Conservation (phyloP, 768 basidiomycete species). For the Russula virescens region DNA sequence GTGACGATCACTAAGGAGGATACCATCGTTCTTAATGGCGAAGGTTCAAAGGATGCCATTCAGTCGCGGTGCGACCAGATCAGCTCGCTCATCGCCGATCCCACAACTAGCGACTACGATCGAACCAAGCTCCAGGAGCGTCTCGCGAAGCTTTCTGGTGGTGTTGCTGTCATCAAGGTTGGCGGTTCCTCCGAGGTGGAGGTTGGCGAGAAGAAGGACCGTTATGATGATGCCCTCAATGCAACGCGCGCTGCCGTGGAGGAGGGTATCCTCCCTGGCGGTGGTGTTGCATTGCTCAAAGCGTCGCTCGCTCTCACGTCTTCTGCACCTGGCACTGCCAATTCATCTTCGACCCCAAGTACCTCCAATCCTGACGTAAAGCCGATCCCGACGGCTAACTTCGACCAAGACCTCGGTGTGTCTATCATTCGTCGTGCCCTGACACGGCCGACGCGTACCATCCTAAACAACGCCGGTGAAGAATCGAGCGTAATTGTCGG, state of each 20-base stretch:
- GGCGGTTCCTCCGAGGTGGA: slow-evolving; percentile 92
- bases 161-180: slow-evolving; percentile 98
- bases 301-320: slow-evolving; percentile 67
- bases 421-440: slow-evolving; percentile 87
- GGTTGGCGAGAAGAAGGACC: slow-evolving; percentile 98
- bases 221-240: slow-evolving; percentile 94
- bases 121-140: slow-evolving; percentile 93
- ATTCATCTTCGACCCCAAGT: slow-evolving; percentile 3
- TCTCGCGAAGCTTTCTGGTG: slow-evolving; percentile 91
- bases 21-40: slow-evolving; percentile 92
- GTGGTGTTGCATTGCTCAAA: slow-evolving; percentile 90
- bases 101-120: slow-evolving; percentile 90
- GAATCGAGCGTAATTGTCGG: slow-evolving; percentile 93
- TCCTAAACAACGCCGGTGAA: slow-evolving; percentile 91
- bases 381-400: slow-evolving; percentile 78
- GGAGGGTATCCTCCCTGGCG: slow-evolving; percentile 97
- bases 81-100: slow-evolving; percentile 72
- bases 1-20: slow-evolving; percentile 98
- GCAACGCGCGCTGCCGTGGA: slow-evolving; percentile 98
- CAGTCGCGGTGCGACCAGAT: slow-evolving; percentile 95
- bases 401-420: slow-evolving; percentile 95
- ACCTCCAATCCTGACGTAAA: slow-evolving; percentile 49
- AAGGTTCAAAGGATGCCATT: slow-evolving; percentile 85
- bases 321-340: slow-evolving; percentile 28
- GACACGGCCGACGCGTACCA: slow-evolving; percentile 77